These are phyloP conservation scores for Colletotrichum cordylinicola DNA, from an alignment of 2,329 filamentous ascomycete species.

Conservation along the genomic window DNA sequence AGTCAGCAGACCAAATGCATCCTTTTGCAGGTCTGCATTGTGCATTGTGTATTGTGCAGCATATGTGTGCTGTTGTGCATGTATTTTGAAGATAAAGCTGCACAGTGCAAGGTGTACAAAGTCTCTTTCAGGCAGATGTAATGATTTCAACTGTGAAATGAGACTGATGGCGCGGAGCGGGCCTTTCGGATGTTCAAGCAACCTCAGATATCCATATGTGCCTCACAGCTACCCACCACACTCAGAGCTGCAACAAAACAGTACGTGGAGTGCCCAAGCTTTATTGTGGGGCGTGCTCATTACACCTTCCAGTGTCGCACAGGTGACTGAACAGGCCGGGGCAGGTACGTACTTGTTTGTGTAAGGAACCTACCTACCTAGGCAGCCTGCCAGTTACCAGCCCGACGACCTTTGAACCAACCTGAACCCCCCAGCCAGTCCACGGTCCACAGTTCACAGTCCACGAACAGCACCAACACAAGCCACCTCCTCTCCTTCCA, in stretches of 20 bases:
- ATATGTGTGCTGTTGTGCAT: background rate
- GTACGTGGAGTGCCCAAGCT: background rate
- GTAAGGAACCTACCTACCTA: background rate
- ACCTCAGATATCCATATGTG: background rate
- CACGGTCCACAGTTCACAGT: background rate
- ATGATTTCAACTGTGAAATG: background rate
- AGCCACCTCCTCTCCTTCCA: background rate
- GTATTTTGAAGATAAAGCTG: background rate
- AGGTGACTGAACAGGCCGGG: background rate
- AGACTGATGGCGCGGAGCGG: background rate
- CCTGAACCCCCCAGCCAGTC: background rate
- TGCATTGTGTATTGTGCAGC: background rate
- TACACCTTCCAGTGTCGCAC: background rate
- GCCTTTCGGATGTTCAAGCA: background rate
- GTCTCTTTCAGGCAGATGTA: background rate
- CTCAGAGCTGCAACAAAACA: background rate
- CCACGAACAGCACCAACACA: background rate
- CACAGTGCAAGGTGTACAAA: background rate
- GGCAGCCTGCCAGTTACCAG: slow-evolving; percentile 14
- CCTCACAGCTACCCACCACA: background rate
- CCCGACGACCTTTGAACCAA: slow-evolving; percentile 7
- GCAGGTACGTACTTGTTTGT: background rate
- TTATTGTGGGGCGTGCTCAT: slow-evolving; percentile 1
- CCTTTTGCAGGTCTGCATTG: background rate
- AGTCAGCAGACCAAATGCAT: background rate